These are phyloP conservation scores for Meredithiella fracta DNA, from an alignment of 2,329 filamentous ascomycete species.

Conservation along the genomic window DNA sequence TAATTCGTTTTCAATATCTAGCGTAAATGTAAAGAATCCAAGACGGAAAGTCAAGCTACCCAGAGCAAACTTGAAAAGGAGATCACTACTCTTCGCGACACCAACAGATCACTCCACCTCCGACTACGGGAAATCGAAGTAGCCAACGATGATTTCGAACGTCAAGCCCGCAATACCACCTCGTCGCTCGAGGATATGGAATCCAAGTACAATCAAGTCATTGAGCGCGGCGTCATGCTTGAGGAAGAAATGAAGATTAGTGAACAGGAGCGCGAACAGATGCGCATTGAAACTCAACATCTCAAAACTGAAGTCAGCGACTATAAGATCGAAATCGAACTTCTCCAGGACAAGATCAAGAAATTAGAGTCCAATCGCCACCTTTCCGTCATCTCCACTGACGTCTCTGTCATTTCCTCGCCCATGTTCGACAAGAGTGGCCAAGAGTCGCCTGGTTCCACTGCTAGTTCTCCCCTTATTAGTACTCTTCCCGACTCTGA, in stretches of 20 bases:
- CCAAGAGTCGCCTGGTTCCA: constrained; percentile 55
- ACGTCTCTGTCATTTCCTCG: constrained; percentile 48
- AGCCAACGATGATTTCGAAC: constrained; percentile 94
- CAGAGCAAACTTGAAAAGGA: constrained; percentile 87
- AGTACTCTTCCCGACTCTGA: constrained; percentile 62
- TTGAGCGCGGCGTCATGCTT: constrained; percentile 81
- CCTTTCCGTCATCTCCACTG: constrained; percentile 42
- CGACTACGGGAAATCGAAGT: constrained; percentile 90
- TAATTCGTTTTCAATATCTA: constrained; percentile 23
- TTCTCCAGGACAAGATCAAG: constrained; percentile 83
- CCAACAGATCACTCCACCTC: constrained; percentile 65
- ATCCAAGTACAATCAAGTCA: constrained; percentile 87
- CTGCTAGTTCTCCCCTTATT: constrained; percentile 78
- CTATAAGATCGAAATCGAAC: constrained; percentile 85
- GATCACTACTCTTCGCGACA: constrained; percentile 76
- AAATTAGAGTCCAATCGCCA: constrained; percentile 47
- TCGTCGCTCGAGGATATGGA: constrained; percentile 94
- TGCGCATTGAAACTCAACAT: constrained; percentile 82
- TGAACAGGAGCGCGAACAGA: constrained; percentile 75
- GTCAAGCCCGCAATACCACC: constrained; percentile 86
- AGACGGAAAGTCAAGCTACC: constrained; percentile 67
- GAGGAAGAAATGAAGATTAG: constrained; percentile 86
- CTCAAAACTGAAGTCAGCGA: constrained; percentile 83
- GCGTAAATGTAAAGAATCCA: constrained; percentile 93
- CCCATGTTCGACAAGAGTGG: constrained; percentile 57